Evolutionary conservation across 2,329 filamentous ascomycete genomes (phyloP), one percentile per base, ranked within the genome.

Genomic region (Beauveria asiatica): DNA sequence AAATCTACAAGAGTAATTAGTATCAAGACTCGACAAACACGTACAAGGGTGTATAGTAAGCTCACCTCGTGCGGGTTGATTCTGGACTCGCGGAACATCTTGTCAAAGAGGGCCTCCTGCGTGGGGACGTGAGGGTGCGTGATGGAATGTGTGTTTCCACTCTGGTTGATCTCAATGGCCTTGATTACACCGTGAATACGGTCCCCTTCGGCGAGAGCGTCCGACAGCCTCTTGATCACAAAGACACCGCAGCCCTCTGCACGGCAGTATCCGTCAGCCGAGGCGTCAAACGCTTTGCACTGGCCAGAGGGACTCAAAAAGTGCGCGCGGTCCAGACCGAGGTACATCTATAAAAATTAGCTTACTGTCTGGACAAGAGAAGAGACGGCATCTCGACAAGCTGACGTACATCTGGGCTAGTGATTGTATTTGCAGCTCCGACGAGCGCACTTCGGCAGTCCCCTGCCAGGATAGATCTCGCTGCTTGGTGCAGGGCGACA

Each of bases 61-160:
- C 45, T 25, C 16, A 93, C 90, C 67, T 95, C 90, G 6, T 94
- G 87, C 64, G 84, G 85, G 66, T 54, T 59, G 27, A 59, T 46
- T 48, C 57, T 6, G 41, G 49, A 23, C 39, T 46, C 25, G 25
- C 57, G 21, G 19, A 27, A 59, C 57, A 37, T 25, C 42, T 65
- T 80, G 45, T 48, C 79, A 70, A 83, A 84, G 1, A 69, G 57
- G 1, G 50, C 55, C 13, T 63, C 62, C 46, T 67, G 64, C 1
- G 67, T 65, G 0, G 19, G 37, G 1, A 59, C 23, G 45, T 67
- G 61, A 1, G 67, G 64, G 19, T 65, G 63, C 0, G 66, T 69
- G 50, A 73, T 67, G 8, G 67, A 66, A 0, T 66, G 67, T 8
- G 67, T 68, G 33, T 70, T 75, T 3, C 74, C 74, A 58, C 79